Percentiles rank a stretch among this genome's conserved stretches.
These are phyloP conservation scores for Penicillium hesseltinei DNA, from an alignment of 2,329 filamentous ascomycete genomes.

Conservation along the genomic window DNA sequence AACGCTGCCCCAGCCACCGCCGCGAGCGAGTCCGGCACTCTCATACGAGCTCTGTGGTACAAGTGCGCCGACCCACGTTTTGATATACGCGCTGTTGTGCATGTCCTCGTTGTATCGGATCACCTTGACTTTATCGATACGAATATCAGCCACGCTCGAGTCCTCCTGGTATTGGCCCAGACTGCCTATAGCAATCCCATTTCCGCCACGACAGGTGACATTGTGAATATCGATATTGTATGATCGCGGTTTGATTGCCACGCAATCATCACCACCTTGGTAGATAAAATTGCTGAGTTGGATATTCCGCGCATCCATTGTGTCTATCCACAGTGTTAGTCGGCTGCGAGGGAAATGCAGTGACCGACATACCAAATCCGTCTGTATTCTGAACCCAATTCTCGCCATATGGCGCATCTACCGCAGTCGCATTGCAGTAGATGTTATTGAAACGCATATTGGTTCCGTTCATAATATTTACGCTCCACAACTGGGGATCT, in stretches of 20 bases:
- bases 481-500: constrained; percentile 53
- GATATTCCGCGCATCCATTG: constrained; percentile 55
- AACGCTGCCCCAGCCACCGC: constrained; percentile 56
- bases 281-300: constrained; percentile 52
- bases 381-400: constrained; percentile 61
- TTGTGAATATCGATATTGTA: constrained; percentile 58
- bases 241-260: constrained; percentile 61
- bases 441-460: constrained; percentile 54
- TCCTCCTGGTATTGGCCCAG: constrained; percentile 58
- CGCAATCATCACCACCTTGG: constrained; percentile 61
- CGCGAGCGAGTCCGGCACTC: constrained; percentile 48
- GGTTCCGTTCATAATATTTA: constrained; percentile 60
- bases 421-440: constrained; percentile 51
- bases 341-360: background rate
- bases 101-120: constrained; percentile 49
- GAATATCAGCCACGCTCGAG: constrained; percentile 51
- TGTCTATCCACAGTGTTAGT: constrained; percentile 35
- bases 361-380: constrained; percentile 45
- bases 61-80: constrained; percentile 55
- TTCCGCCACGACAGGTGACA: constrained; percentile 54
- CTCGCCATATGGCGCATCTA: constrained; percentile 49
- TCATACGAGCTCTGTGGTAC: constrained; percentile 51
- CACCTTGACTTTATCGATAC: constrained; percentile 48
- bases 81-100: constrained; percentile 54
- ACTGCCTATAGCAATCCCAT: constrained; percentile 53